Conservation (phyloP, 352 stramenopile genomes). For the Phytopythium vexans region DNA sequence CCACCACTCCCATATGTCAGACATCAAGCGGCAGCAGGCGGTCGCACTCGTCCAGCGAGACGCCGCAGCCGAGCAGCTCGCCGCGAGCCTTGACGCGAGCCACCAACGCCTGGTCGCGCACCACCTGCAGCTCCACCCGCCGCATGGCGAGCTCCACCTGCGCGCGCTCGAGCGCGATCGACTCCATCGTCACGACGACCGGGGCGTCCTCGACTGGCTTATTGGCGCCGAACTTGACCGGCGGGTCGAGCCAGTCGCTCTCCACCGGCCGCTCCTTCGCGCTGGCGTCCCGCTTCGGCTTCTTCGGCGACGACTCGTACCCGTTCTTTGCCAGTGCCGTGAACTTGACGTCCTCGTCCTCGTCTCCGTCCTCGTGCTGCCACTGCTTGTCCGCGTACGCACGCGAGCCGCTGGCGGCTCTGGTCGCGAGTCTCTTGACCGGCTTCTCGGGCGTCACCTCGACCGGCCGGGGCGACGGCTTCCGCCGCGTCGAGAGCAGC, state of each 20-base stretch:
- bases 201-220: too few relatives aligned
- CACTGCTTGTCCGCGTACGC: too few relatives aligned
- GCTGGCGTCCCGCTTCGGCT: neutral
- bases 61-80: constrained; percentile 25
- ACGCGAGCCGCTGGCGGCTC: too few relatives aligned
- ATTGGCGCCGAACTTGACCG: too few relatives aligned
- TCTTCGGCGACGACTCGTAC: constrained; percentile 3
- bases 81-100: constrained; percentile 19
- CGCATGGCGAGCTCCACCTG: constrained; percentile 26
- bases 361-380: too few relatives aligned
- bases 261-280: neutral
- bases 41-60: constrained; percentile 20
- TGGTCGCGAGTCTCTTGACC: neutral
- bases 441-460: neutral
- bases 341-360: too few relatives aligned
- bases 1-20: constrained; percentile 8
- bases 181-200: constrained; percentile 13
- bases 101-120: constrained; percentile 26
- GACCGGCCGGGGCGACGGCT: constrained; percentile 5
- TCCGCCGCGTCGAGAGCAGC: constrained; percentile 17
- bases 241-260: too few relatives aligned
- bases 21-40: constrained; percentile 26
- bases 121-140: constrained; percentile 26
- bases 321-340: neutral
- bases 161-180: constrained; percentile 29